These are phyloP conservation scores for Neonectria neomacrospora DNA, from an alignment of 2,329 filamentous ascomycete genomes.

Conservation along the genomic window DNA sequence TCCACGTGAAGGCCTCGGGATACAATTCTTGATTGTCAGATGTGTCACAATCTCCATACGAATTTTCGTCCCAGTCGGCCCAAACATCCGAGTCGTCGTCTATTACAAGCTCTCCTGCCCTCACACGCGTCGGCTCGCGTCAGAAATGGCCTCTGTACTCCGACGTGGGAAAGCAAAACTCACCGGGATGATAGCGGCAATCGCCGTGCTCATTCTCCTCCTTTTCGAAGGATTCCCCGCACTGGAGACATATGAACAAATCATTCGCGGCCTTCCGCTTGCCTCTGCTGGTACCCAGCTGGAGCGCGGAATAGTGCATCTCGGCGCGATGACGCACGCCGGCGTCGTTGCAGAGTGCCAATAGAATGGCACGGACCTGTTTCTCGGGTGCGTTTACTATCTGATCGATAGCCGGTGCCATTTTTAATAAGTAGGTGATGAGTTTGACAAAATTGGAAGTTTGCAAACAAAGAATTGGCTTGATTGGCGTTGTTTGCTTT, in stretches of 20 bases:
- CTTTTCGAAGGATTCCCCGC: constrained; percentile 16
- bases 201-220: constrained; percentile 22
- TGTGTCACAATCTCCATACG: constrained; percentile 31
- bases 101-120: constrained; percentile 31
- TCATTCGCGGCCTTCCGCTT: constrained; percentile 37
- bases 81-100: constrained; percentile 27
- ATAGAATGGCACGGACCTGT: constrained; percentile 33
- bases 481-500: background rate
- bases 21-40: constrained; percentile 14
- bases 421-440: too few relatives aligned
- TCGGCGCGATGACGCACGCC: constrained; percentile 14
- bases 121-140: background rate
- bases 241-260: constrained; percentile 32
- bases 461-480: background rate
- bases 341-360: constrained; percentile 28
- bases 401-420: constrained; percentile 1
- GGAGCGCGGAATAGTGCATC: constrained; percentile 19
- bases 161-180: constrained; percentile 4
- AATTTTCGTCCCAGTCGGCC: constrained; percentile 25
- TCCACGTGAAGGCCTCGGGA: constrained; percentile 40
- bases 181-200: constrained; percentile 37
- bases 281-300: constrained; percentile 2
- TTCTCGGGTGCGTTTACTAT: constrained; percentile 30
- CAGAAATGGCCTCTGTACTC: too few relatives aligned
- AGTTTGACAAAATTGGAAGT: background rate